Percentiles rank a stretch among this genome's conserved stretches.
phyloP scores from a whole-genome alignment of 495 filamentous ascomycete genomes.

The Xylaria longipes region DNA sequence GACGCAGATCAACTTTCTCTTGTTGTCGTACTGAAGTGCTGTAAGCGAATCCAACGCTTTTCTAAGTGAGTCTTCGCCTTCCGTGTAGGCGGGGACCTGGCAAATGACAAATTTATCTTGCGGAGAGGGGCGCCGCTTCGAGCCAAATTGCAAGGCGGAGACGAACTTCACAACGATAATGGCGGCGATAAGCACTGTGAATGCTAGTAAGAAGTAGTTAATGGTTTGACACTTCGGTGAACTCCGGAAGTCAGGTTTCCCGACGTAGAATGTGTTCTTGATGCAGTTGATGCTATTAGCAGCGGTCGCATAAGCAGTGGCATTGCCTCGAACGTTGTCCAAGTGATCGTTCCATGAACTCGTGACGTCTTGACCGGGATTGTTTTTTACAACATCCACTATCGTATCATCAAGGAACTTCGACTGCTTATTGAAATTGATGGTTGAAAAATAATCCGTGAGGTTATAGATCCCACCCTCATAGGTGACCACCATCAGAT shows the following conservation, averaged over 20 bases:
- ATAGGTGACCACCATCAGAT: constrained; percentile 81
- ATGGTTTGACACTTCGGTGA: constrained; percentile 81
- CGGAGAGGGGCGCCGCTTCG: constrained; percentile 84
- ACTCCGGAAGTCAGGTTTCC: constrained; percentile 84
- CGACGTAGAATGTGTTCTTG: constrained; percentile 81
- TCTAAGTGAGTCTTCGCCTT: constrained; percentile 91
- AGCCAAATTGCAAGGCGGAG: constrained; percentile 90
- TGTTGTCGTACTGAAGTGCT: constrained; percentile 95
- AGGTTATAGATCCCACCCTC: constrained; percentile 82
- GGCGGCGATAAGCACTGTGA: constrained; percentile 78
- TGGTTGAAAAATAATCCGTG: constrained; percentile 86
- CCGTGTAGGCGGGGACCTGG: constrained; percentile 96
- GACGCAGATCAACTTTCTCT: constrained; percentile 91
- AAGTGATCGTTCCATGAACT: constrained; percentile 60
- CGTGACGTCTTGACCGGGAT: constrained; percentile 80
- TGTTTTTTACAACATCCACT: constrained; percentile 68
- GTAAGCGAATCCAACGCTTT: constrained; percentile 95
- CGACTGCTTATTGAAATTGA: constrained; percentile 52
- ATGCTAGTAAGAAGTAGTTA: constrained; percentile 88
- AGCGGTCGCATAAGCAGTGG: constrained; percentile 48
- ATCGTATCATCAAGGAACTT: constrained; percentile 71
- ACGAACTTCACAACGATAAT: constrained; percentile 91
- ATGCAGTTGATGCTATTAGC: constrained; percentile 75
- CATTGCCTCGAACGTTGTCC: constrained; percentile 43
- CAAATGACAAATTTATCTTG: constrained; percentile 99